Conservation (phyloP, 495 filamentous ascomycete species). For the Hypoxylon rickii region DNA sequence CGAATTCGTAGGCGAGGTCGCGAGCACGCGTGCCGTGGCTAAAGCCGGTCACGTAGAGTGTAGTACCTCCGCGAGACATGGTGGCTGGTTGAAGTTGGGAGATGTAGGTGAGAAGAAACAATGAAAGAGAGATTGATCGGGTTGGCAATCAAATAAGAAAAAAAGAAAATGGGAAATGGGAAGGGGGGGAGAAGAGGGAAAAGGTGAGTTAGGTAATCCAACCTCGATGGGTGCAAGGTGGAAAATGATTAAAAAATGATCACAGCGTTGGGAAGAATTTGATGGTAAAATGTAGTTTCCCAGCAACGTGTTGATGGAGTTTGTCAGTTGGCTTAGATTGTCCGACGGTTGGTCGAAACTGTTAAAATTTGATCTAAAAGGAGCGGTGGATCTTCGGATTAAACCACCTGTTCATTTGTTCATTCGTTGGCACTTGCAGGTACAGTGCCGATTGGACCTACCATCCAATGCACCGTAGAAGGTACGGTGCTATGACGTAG, state of each 20-base stretch:
- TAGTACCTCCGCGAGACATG: constrained; percentile 94
- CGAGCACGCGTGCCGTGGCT: constrained; percentile 98
- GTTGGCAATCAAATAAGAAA: too few relatives aligned
- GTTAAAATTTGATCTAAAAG: neutral
- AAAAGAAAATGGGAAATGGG: too few relatives aligned
- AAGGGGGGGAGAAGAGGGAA: too few relatives aligned
- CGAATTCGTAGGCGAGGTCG: constrained; percentile 94
- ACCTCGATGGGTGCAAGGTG: constrained; percentile 26
- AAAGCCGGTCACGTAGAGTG: constrained; percentile 96
- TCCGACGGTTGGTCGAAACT: neutral
- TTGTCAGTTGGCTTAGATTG: neutral
- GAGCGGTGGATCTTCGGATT: neutral
- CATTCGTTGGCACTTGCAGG: too few relatives aligned
- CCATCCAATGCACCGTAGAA: neutral
- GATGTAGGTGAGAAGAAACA: constrained; percentile 24
- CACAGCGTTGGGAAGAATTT: neutral
- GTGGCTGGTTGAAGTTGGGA: constrained; percentile 34
- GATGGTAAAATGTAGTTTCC: neutral
- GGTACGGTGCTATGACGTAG: neutral
- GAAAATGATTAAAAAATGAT: constrained; percentile 5
- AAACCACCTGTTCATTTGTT: neutral
- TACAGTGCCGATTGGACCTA: neutral
- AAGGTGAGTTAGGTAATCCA: too few relatives aligned
- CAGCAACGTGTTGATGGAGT: neutral
- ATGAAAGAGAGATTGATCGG: constrained; percentile 20